Conservation (phyloP, 192 early-diverging fungal genomes). For the Lobosporangium transversale region DNA sequence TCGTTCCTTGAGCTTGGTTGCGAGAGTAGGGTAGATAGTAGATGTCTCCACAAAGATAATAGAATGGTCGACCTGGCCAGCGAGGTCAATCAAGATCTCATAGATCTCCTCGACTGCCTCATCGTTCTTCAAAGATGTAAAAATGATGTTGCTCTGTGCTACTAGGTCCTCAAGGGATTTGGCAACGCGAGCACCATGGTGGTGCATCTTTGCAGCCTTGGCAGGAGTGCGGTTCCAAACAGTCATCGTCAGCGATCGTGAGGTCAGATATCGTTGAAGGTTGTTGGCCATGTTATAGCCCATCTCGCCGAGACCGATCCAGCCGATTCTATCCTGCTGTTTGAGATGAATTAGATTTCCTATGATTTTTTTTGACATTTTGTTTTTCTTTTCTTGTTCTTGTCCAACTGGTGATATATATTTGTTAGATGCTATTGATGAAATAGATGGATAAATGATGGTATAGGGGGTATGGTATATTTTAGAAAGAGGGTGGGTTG, state of each 20-base stretch:
- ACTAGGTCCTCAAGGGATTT: conserved; percentile 58
- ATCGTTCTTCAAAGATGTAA: conserved; percentile 69
- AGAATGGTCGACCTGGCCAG: conserved; percentile 40
- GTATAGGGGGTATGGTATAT: too few species aligned
- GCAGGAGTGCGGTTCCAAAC: conserved; percentile 71
- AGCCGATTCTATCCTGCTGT: conserved; percentile 47
- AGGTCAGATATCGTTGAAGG: conserved; percentile 61
- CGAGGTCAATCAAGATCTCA: conserved; percentile 55
- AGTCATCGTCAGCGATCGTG: conserved; percentile 52
- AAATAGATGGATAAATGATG: too few species aligned
- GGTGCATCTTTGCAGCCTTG: conserved; percentile 56
- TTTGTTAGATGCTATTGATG: too few species aligned
- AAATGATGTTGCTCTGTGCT: conserved; percentile 65
- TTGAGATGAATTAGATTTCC: conserved; percentile 35
- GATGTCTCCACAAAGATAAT: conserved; percentile 70
- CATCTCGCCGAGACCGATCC: conserved; percentile 51
- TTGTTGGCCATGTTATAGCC: conserved; percentile 65
- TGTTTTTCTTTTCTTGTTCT: too few species aligned
- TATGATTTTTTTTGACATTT: conserved; percentile 2
- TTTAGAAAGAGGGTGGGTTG: too few species aligned
- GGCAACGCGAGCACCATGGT: conserved; percentile 55
- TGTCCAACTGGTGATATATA: too few species aligned
- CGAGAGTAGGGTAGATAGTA: conserved; percentile 63
- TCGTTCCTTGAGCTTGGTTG: conserved; percentile 46
- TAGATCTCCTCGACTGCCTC: conserved; percentile 61